Conservation (phyloP, 192 early-diverging fungal species). For the Haplosporangium gracile region DNA sequence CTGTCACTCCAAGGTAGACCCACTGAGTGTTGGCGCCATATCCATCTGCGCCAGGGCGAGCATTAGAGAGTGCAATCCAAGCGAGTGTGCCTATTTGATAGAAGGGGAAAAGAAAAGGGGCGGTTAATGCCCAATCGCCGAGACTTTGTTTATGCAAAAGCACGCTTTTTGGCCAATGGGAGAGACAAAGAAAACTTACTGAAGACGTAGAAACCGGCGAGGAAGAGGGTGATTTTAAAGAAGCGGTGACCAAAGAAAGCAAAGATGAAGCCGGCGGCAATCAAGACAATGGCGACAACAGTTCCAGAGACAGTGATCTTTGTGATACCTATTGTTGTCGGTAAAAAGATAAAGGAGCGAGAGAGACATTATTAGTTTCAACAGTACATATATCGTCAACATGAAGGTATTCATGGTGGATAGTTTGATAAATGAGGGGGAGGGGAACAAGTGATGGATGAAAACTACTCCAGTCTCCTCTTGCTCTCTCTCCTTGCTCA, state of each 20-base stretch:
- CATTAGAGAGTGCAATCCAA: constrained; percentile 65
- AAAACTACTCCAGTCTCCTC: background rate
- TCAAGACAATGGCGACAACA: constrained; percentile 72
- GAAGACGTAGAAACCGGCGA: constrained; percentile 82
- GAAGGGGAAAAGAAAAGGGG: constrained; percentile 3
- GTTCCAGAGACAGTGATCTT: constrained; percentile 44
- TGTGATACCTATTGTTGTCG: background rate
- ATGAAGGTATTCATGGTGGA: background rate
- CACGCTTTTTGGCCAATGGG: background rate
- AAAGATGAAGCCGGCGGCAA: constrained; percentile 74
- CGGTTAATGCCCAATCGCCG: background rate
- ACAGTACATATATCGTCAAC: background rate
- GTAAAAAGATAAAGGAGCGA: background rate
- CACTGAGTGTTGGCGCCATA: constrained; percentile 56
- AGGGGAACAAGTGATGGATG: background rate
- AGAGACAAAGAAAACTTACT: constrained; percentile 39
- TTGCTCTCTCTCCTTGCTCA: background rate
- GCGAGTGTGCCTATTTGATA: constrained; percentile 55
- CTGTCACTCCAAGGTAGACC: constrained; percentile 70
- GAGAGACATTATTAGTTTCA: background rate
- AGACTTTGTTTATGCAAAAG: background rate
- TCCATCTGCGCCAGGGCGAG: constrained; percentile 48
- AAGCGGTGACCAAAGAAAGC: constrained; percentile 78
- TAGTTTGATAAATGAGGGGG: background rate
- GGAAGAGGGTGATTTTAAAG: constrained; percentile 77